Evolutionary conservation across 2,329 filamentous ascomycete species (phyloP).

Genomic region (Parafenestella ontariensis): DNA sequence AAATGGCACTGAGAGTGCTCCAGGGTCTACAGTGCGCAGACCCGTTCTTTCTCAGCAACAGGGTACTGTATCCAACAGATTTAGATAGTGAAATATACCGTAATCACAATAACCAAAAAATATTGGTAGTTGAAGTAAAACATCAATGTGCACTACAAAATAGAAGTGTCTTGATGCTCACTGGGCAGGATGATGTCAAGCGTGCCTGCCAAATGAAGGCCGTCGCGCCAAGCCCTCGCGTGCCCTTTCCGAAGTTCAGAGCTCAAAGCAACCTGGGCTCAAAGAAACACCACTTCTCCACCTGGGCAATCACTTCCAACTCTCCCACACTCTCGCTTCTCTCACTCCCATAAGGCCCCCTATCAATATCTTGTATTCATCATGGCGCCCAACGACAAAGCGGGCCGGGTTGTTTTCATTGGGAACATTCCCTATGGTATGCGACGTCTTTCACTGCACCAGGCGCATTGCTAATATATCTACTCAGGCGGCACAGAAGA

Average conservation of each 20-base stretch:
- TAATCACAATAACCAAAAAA: not conserved
- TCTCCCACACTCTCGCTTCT: not conserved
- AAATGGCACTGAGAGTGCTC: too few relatives aligned
- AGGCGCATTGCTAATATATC: constrained; percentile 19
- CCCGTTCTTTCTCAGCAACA: too few relatives aligned
- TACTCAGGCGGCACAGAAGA: constrained; percentile 86
- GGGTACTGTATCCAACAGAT: too few relatives aligned
- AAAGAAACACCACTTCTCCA: constrained; percentile 4
- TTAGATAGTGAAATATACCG: not conserved
- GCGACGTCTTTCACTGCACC: constrained; percentile 18
- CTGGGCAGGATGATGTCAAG: not conserved
- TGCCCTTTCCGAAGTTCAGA: constrained; percentile 4
- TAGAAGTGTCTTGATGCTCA: not conserved
- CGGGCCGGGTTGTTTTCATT: constrained; percentile 81
- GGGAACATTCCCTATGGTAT: constrained; percentile 85
- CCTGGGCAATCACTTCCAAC: not conserved
- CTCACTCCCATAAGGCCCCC: not conserved
- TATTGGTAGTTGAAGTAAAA: not conserved
- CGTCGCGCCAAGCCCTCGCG: constrained; percentile 13
- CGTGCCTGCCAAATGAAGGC: not conserved
- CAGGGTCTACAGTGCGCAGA: too few relatives aligned
- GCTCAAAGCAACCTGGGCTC: constrained; percentile 1
- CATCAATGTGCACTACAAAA: not conserved
- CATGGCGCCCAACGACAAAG: constrained; percentile 64
- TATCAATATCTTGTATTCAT: not conserved